Conservation (phyloP, 2,329 filamentous ascomycete genomes). For the Arthrobotrys sphaeroides region DNA sequence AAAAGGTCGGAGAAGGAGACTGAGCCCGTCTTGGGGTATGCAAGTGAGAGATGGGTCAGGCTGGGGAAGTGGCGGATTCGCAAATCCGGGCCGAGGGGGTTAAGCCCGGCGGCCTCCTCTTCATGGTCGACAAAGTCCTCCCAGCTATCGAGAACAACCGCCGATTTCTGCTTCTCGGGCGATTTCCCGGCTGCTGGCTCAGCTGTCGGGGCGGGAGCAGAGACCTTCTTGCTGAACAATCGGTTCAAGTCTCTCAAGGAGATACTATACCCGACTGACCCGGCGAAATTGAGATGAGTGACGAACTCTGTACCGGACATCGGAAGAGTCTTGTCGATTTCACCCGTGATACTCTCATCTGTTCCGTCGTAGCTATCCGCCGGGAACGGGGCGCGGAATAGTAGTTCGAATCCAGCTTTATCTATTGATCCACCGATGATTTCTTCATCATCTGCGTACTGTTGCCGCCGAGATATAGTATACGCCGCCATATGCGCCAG, state of each 20-base stretch:
- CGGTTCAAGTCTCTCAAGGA: conserved; percentile 43
- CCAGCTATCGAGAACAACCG: conserved; percentile 34
- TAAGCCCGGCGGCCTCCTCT: conserved; percentile 23
- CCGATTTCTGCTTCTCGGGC: conserved; percentile 10
- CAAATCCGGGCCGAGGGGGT: conserved; percentile 17
- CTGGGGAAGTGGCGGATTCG: conserved; percentile 51
- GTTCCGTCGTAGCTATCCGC: conserved; percentile 23
- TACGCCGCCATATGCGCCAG: conserved; percentile 54
- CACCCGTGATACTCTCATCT: conserved; percentile 4
- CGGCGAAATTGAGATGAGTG: conserved; percentile 56
- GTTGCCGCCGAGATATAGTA: conserved; percentile 29
- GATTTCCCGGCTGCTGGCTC: not conserved
- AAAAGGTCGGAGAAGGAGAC: conserved; percentile 33
- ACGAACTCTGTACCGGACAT: conserved; percentile 50
- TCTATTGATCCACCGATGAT: conserved; percentile 27
- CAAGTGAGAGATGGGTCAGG: conserved; percentile 57
- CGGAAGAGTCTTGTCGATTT: conserved; percentile 21
- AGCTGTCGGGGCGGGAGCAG: not conserved
- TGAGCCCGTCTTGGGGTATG: conserved; percentile 47
- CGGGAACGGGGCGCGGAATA: conserved; percentile 44
- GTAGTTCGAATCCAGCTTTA: conserved; percentile 24
- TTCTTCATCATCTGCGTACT: conserved; percentile 27
- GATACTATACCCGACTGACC: conserved; percentile 50
- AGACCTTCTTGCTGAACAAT: conserved; percentile 35
- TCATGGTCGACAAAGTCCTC: conserved; percentile 44